Evolutionary conservation across 441 rosid species (phyloP).

Genomic region (Raphanus hybrid): DNA sequence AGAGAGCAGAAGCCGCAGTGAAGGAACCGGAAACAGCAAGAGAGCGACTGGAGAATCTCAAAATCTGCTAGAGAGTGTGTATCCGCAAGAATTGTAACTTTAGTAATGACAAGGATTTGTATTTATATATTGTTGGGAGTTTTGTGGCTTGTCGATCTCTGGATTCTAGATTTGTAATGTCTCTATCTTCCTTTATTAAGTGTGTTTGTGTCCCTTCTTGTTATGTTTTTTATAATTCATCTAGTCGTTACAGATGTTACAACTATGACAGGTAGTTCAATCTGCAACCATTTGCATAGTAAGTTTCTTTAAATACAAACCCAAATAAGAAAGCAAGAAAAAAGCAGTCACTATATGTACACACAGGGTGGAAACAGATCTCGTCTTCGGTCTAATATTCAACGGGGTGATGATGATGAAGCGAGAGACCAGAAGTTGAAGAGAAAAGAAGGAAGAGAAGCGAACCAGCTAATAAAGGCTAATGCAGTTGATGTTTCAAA

Average conservation of each 20-base stretch:
- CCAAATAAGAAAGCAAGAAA: slow-evolving; percentile 14
- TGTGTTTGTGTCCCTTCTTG: slow-evolving; percentile 18
- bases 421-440: slow-evolving; percentile 77
- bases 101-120: slow-evolving; percentile 38
- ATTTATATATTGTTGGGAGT: slow-evolving; percentile 44
- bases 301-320: no score
- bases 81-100: slow-evolving; percentile 29
- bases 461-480: no score
- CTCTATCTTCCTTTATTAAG: slow-evolving; percentile 28
- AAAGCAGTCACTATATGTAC: slow-evolving; percentile 38
- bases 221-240: neutral
- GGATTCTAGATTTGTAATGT: slow-evolving; percentile 37
- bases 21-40: slow-evolving; percentile 47
- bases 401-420: slow-evolving; percentile 48
- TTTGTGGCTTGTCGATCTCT: slow-evolving; percentile 26
- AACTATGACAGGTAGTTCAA: neutral
- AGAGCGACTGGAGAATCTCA: slow-evolving; percentile 58
- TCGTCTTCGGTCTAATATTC: neutral
- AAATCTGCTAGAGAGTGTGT: slow-evolving; percentile 37
- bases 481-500: no score
- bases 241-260: neutral
- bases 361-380: neutral
- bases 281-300: neutral
- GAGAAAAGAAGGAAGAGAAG: slow-evolving; percentile 72
- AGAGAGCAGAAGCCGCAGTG: slow-evolving; percentile 36